Conservation (phyloP, 2,329 filamentous ascomycete genomes). For the Davidsoniella eucalypti region DNA sequence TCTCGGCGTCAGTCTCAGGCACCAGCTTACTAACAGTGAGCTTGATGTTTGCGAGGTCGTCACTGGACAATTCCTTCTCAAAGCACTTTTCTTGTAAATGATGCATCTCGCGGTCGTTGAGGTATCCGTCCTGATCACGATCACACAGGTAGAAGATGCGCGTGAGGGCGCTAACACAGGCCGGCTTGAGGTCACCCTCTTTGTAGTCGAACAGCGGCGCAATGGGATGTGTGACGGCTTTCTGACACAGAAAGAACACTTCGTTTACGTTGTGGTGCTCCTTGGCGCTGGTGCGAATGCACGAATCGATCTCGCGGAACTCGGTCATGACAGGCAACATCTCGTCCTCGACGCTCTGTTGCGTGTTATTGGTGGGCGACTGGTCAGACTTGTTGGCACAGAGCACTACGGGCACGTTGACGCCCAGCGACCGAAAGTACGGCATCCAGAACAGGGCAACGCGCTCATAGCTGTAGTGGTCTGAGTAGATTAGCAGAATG, state of each 20-base stretch:
- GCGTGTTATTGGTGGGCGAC: constrained; percentile 53
- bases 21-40: constrained; percentile 58
- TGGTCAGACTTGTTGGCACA: constrained; percentile 98
- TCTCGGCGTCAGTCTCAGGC: constrained; percentile 43
- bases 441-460: constrained; percentile 98
- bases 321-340: constrained; percentile 98
- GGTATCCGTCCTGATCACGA: constrained; percentile 83
- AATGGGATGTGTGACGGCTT: constrained; percentile 92
- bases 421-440: constrained; percentile 91
- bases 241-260: constrained; percentile 95
- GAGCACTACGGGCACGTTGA: constrained; percentile 92
- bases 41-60: constrained; percentile 86
- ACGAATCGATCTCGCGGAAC: constrained; percentile 97
- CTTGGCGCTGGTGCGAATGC: constrained; percentile 82
- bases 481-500: constrained; percentile 89
- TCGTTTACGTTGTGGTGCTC: constrained; percentile 91
- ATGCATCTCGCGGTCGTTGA: constrained; percentile 80
- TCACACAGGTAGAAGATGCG: constrained; percentile 93
- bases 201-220: constrained; percentile 95
- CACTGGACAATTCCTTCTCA: constrained; percentile 62
- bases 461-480: constrained; percentile 97
- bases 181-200: constrained; percentile 73
- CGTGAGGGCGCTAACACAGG: constrained; percentile 69
- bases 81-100: constrained; percentile 89
- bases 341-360: constrained; percentile 85